Evolutionary conservation across 345 rosid species (phyloP).

Genomic region (Acer campestre): DNA sequence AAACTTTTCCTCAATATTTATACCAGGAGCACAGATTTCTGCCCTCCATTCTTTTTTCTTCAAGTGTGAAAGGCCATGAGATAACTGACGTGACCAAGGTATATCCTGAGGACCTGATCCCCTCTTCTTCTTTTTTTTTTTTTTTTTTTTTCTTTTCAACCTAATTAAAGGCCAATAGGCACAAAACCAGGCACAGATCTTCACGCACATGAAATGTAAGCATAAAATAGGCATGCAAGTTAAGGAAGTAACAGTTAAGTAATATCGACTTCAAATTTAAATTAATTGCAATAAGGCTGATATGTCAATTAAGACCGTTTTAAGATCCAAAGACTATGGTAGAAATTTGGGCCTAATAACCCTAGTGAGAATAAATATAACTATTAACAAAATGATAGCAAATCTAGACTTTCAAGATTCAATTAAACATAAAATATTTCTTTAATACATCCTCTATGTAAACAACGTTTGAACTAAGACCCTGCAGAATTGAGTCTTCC

Average conservation of each 20-base stretch:
- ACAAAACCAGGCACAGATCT: background rate
- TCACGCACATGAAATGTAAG: background rate
- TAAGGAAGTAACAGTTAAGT: background rate
- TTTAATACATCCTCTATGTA: background rate
- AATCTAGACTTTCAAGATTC: background rate
- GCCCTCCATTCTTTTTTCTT: background rate
- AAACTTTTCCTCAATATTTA: background rate
- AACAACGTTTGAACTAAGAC: background rate
- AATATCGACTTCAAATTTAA: background rate
- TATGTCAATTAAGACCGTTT: background rate
- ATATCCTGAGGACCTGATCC: background rate
- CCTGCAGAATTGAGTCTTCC: background rate
- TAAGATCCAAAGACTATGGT: background rate
- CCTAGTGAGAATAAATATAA: background rate
- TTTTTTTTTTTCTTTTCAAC: background rate
- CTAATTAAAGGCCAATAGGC: background rate
- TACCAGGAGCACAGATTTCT: background rate
- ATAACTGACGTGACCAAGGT: background rate
- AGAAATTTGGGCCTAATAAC: background rate
- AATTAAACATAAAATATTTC: background rate
- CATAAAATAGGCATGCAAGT: background rate
- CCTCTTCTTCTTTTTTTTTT: no score
- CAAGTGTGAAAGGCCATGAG: background rate
- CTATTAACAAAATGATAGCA: background rate
- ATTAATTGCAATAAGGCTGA: background rate